A percentile compares a stretch with the other conserved stretches of the same genome.
Conservation (phyloP, 208 protist species). For the Wallacemonas sp. region DNA sequence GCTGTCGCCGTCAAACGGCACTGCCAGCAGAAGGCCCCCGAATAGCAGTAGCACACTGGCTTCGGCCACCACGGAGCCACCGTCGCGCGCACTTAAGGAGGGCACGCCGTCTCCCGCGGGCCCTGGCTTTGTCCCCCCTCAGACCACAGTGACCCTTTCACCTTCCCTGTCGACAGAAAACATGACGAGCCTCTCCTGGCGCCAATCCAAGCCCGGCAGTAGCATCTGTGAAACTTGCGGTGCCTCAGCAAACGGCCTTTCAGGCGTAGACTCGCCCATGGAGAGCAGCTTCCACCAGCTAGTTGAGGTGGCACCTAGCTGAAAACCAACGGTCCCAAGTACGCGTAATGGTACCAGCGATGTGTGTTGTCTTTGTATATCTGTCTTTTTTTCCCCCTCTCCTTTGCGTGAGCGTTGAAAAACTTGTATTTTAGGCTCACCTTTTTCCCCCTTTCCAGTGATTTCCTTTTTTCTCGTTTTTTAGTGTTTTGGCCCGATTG, state of each 20-base stretch:
- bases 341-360: too few species aligned
- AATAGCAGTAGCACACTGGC: neutral
- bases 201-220: neutral
- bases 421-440: neutral
- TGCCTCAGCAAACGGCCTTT: slow-evolving; percentile 3
- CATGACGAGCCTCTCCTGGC: slow-evolving; percentile 1
- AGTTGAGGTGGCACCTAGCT: neutral
- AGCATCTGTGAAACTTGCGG: neutral
- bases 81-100: too few species aligned
- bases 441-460: neutral
- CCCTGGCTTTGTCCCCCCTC: neutral
- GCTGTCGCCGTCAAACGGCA: neutral
- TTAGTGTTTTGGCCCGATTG: neutral
- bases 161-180: slow-evolving; percentile 13
- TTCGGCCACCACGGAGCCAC: neutral
- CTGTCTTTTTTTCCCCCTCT: neutral
- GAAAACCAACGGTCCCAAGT: neutral
- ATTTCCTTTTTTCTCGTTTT: slow-evolving; percentile 7
- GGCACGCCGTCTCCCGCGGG: too few species aligned
- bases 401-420: neutral
- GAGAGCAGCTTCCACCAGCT: slow-evolving; percentile 4
- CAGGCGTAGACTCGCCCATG: neutral
- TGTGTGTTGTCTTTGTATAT: too few species aligned
- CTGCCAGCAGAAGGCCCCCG: neutral
- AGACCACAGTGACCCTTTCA: slow-evolving; percentile 7